Evolutionary conservation across 2,329 filamentous ascomycete species (phyloP).

Genomic region (Cordyceps tenuipes): DNA sequence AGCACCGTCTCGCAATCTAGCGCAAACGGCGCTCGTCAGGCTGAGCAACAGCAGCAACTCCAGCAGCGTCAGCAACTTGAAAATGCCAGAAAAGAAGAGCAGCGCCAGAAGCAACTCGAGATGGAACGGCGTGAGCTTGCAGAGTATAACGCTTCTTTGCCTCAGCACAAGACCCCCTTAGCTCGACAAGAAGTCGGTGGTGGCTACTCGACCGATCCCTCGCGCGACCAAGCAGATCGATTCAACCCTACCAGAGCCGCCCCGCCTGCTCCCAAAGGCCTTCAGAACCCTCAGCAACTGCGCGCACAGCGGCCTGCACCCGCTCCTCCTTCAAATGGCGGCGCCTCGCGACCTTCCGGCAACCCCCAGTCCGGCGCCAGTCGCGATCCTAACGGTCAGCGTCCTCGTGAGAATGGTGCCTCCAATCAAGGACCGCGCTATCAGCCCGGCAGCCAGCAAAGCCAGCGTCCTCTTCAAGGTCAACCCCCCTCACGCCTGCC

Average conservation of each 20-base stretch:
- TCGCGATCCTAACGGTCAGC: constrained; percentile 34
- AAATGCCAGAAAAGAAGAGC: constrained; percentile 44
- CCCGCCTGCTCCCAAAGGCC: constrained; percentile 63
- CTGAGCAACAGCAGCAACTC: constrained; percentile 31
- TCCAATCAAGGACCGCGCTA: constrained; percentile 46
- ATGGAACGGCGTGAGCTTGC: constrained; percentile 71
- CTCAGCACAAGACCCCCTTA: constrained; percentile 68
- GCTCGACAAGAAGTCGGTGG: constrained; percentile 87
- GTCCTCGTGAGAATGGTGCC: constrained; percentile 39
- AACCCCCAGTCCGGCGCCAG: constrained; percentile 42
- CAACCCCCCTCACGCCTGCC: constrained; percentile 41
- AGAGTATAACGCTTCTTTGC: constrained; percentile 82
- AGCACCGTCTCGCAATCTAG: constrained; percentile 30
- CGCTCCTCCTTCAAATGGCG: constrained; percentile 46
- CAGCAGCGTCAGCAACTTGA: constrained; percentile 51
- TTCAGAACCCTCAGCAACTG: constrained; percentile 46
- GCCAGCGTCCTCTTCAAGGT: constrained; percentile 36
- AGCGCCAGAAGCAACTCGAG: constrained; percentile 47
- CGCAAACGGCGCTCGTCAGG: constrained; percentile 35
- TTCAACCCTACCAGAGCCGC: constrained; percentile 83
- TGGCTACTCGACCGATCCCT: constrained; percentile 16
- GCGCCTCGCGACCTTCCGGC: constrained; percentile 37
- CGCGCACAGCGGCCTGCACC: constrained; percentile 76
- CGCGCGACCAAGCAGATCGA: constrained; percentile 44
- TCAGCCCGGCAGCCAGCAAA: constrained; percentile 45